Base-by-base conservation (phyloP, 495 filamentous ascomycete genomes). In the Annulohypoxylon moriforme region DNA sequence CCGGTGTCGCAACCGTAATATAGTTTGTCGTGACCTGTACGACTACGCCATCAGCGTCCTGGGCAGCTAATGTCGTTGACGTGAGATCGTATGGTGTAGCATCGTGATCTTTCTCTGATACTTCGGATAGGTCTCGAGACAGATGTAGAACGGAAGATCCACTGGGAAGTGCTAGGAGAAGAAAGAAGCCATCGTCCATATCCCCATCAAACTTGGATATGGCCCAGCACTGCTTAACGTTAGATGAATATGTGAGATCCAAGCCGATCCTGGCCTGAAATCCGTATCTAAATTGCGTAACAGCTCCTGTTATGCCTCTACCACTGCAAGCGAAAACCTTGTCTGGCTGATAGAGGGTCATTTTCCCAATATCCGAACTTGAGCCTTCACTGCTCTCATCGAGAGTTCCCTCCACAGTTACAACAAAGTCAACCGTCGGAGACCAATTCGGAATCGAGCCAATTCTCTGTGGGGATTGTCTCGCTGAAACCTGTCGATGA, bases 391-490 rank as follows among this genome's bases (percentile, higher is more conserved):
- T 33, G 16, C 25, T 24, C 18, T 68, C 70, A 7, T 68, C 65
- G 65, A 56, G 25, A 44, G 7, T 13, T n/a, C 24, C 52, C 13
- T 73, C 73, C 10, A 77, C 75, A 4, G 88, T 83, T 31, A 88
- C 81, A 20, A 87, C 83, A 34, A 92, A 87, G 77, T 98, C 94
- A 18, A 88, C 86, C 22, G 90, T 85, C 0, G 96, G 94, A 0
- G 93, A 87, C 94, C 94, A 97, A 75, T 94, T 97, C 31, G 90
- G 85, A 56, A 87, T 77, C 6, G 78, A 78, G 40, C 87, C 82
- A 22, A 82, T 67, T 44, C 82, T 72, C 71, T 83, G 80, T 20
- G 84, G 83, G 38, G 82, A 77, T 42, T 84, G 77, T 56, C 86
- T 76, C 36, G 80, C 74, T 47, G 76, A 56, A 18, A 81, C 70